These are phyloP conservation scores for Dioscorea zingiberensis DNA, from an alignment of 106 monocot genomes.

Conservation along the genomic window DNA sequence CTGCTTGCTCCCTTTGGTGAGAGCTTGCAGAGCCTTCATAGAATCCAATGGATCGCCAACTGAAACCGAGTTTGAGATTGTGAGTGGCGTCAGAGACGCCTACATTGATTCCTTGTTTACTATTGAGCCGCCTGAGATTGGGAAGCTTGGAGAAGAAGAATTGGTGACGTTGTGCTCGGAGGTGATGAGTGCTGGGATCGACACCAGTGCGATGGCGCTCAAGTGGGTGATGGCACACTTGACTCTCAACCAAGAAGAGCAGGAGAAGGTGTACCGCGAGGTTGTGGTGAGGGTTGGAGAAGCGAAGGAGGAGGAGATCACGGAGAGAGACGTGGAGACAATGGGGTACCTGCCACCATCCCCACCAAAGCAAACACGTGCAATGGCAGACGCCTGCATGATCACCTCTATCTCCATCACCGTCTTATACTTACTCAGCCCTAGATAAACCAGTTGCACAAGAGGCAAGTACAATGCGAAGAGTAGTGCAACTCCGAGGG, in stretches of 20 bases:
- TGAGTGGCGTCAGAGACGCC: slow-evolving; percentile 60
- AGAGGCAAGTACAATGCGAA: too few species aligned
- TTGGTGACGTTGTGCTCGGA: slow-evolving; percentile 86
- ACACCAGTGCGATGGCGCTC: slow-evolving; percentile 81
- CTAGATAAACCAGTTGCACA: too few species aligned
- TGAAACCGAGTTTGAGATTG: slow-evolving; percentile 56
- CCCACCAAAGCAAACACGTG: too few species aligned
- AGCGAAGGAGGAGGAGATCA: too few species aligned
- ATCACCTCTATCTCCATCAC: too few species aligned
- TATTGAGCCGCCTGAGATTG: slow-evolving; percentile 37
- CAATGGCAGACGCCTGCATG: too few species aligned
- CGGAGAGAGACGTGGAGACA: slow-evolving; percentile 67
- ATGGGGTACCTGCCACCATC: slow-evolving; percentile 70
- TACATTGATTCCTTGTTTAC: slow-evolving; percentile 80
- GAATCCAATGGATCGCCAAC: slow-evolving; percentile 16
- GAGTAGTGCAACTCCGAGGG: too few species aligned
- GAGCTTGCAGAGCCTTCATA: slow-evolving; percentile 49
- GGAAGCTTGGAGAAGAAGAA: slow-evolving; percentile 70
- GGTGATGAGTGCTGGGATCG: slow-evolving; percentile 99
- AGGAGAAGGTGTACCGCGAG: slow-evolving; percentile 53
- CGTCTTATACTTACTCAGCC: too few species aligned
- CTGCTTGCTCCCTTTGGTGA: slow-evolving; percentile 50
- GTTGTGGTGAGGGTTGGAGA: too few species aligned
- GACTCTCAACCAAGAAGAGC: slow-evolving; percentile 54
- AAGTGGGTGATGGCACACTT: slow-evolving; percentile 82